These are phyloP conservation scores for Astrothelium macrocarpum DNA, from an alignment of 495 filamentous ascomycete genomes.

Conservation along the genomic window DNA sequence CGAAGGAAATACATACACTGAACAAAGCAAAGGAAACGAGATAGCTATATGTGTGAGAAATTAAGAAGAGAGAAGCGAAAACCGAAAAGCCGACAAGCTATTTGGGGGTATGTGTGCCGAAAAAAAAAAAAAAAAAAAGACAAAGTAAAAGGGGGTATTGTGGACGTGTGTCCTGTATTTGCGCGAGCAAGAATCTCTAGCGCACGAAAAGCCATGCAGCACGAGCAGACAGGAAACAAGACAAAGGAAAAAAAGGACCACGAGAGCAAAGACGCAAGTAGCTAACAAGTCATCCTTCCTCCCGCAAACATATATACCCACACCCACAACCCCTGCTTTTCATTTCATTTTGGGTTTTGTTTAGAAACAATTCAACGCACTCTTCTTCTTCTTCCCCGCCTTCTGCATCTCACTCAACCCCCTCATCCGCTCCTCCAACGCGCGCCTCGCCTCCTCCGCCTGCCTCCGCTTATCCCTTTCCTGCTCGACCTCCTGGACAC, in stretches of 20 bases:
- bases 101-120: not conserved
- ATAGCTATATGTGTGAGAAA: no score
- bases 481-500: slow-evolving; percentile 87
- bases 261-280: no score
- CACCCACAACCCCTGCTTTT: no score
- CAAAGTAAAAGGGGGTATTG: not conserved
- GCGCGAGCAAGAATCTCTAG: no score
- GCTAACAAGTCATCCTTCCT: no score
- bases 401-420: slow-evolving; percentile 56
- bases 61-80: no score
- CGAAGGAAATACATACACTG: not conserved
- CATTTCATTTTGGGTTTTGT: no score
- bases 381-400: slow-evolving; percentile 91
- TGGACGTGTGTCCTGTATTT: not conserved
- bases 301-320: no score
- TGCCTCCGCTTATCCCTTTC: slow-evolving; percentile 78
- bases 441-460: slow-evolving; percentile 75
- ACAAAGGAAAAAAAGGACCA: not conserved
- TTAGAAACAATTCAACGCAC: slow-evolving; percentile 96
- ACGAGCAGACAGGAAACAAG: no score
- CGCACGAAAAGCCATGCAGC: no score
- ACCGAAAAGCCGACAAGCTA: no score
- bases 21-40: no score
- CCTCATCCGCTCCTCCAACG: slow-evolving; percentile 84
- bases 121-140: not conserved